phyloP scores from a whole-genome alignment of 768 basidiomycete genomes.

The Lentinus tigrinus region DNA sequence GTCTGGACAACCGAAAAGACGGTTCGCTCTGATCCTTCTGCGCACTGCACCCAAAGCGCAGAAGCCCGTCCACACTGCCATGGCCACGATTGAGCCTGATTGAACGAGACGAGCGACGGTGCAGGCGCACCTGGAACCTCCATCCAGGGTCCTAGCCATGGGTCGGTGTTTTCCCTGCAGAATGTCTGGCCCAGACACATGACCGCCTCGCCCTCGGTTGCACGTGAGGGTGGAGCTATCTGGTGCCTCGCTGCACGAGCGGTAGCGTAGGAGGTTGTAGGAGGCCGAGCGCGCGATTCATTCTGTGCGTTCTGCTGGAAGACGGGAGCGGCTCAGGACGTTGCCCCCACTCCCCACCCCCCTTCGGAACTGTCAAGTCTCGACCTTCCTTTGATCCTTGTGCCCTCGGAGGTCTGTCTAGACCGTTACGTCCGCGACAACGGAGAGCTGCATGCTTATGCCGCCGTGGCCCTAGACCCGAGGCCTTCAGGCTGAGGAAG shows the following conservation, averaged over 20 bases:
- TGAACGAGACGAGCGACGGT: background rate
- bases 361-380: background rate
- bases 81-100: background rate
- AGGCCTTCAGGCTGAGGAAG: background rate
- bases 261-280: background rate
- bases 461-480: background rate
- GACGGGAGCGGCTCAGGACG: background rate
- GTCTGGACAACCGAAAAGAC: background rate
- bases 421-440: background rate
- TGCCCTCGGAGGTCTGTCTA: conserved; percentile 4
- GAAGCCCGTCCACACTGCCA: background rate
- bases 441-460: background rate
- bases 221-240: background rate
- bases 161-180: background rate
- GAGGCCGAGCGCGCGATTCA: background rate
- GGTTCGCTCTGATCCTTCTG: conserved; percentile 1
- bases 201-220: background rate
- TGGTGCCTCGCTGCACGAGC: background rate
- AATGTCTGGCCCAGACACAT: background rate
- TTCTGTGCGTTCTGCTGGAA: background rate
- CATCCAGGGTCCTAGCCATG: too few relatives aligned
- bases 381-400: conserved; percentile 5
- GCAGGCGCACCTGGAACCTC: background rate
- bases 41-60: background rate
- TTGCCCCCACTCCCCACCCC: too few relatives aligned